Conservation (phyloP, 1,284 basidiomycete genomes). For the Sanguinoderma infundibulare region DNA sequence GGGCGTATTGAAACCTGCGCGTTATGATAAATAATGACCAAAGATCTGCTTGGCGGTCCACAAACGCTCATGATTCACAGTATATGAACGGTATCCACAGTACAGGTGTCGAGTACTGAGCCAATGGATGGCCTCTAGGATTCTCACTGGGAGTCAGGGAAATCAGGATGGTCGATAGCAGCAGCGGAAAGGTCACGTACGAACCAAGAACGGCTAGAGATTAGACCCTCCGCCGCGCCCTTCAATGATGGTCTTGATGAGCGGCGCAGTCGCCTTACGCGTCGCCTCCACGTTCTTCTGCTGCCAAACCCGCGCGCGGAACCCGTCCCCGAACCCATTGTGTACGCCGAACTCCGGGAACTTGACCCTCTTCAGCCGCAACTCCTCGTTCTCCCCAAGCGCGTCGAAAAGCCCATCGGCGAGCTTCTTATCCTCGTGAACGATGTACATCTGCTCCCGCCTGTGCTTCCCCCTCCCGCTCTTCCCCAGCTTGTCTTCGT, state of each 20-base stretch:
- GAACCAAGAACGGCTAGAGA: conserved; percentile 1
- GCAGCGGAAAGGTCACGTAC: neutral
- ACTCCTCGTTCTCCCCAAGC: conserved; percentile 56
- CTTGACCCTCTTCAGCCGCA: conserved; percentile 52
- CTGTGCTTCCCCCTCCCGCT: conserved; percentile 63
- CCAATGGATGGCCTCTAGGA: neutral
- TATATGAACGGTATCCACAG: neutral
- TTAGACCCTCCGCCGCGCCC: conserved; percentile 15
- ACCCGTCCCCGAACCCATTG: conserved; percentile 34
- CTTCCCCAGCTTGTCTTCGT: conserved; percentile 44
- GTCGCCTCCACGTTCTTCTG: conserved; percentile 79
- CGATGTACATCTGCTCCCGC: conserved; percentile 73
- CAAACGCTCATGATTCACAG: neutral
- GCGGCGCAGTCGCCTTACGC: conserved; percentile 82
- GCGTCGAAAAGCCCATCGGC: conserved; percentile 52
- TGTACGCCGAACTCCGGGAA: conserved; percentile 38
- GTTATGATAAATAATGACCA: too few species aligned
- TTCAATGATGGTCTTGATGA: conserved; percentile 57
- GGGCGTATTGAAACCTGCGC: too few species aligned
- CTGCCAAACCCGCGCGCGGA: conserved; percentile 61
- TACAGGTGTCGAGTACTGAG: neutral
- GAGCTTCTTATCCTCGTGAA: conserved; percentile 42
- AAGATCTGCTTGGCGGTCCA: too few species aligned
- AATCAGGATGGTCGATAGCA: neutral
- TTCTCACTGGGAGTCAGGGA: neutral